A percentile compares a stretch with the other conserved stretches of the same genome.
Evolutionary conservation across 345 rosid genomes (phyloP).

Genomic region (Salix caprea): DNA sequence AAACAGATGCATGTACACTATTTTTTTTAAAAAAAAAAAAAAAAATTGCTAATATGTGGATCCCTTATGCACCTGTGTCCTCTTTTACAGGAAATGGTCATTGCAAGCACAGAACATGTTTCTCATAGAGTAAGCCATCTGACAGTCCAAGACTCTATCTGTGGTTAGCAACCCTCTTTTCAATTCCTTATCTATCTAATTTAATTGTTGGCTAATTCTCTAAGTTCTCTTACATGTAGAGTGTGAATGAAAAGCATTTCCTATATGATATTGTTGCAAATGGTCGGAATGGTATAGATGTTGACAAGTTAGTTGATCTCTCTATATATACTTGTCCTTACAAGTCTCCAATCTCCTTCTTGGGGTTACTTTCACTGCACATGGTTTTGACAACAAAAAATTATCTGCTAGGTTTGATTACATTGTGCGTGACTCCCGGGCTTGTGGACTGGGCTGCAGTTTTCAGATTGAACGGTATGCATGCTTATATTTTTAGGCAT

Average conservation of each 20-base stretch:
- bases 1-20: neutral
- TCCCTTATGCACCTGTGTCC: neutral
- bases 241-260: slow-evolving; percentile 12
- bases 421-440: slow-evolving; percentile 25
- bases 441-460: slow-evolving; percentile 28
- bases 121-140: slow-evolving; percentile 12
- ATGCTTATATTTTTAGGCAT: neutral
- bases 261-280: slow-evolving; percentile 33
- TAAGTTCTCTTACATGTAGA: neutral
- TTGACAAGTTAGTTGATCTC: slow-evolving; percentile 26
- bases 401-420: slow-evolving; percentile 24
- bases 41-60: no score
- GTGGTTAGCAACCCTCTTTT: neutral
- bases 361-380: neutral
- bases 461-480: slow-evolving; percentile 22
- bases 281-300: slow-evolving; percentile 32
- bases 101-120: slow-evolving; percentile 22
- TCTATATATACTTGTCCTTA: neutral
- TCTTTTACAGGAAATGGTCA: slow-evolving; percentile 22
- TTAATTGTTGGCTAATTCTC: neutral
- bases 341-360: neutral
- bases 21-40: no score
- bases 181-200: neutral
- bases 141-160: neutral
- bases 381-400: neutral